Evolutionary conservation across 345 rosid species (phyloP).

Genomic region (Gossypium longicalyx): DNA sequence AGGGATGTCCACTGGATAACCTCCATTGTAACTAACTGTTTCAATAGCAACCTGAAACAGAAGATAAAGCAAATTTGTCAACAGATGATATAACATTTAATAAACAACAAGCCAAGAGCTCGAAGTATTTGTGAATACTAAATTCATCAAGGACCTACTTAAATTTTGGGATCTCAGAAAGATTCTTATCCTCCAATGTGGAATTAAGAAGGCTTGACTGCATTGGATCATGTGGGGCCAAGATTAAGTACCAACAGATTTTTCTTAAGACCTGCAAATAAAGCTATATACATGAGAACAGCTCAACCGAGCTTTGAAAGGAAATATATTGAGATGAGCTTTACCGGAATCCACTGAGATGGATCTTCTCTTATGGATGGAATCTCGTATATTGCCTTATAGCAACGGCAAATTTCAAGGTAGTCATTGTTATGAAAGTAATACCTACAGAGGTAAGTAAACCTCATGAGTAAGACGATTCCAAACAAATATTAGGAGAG

Average conservation of each 20-base stretch:
- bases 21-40: slow-evolving; percentile 82
- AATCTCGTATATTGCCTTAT: slow-evolving; percentile 91
- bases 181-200: slow-evolving; percentile 80
- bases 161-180: slow-evolving; percentile 75
- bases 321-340: slow-evolving; percentile 8
- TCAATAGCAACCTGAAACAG: slow-evolving; percentile 10
- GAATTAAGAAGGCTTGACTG: slow-evolving; percentile 80
- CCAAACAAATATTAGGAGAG: not conserved
- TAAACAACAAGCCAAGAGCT: not conserved
- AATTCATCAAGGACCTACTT: slow-evolving; percentile 34
- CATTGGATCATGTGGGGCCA: slow-evolving; percentile 81
- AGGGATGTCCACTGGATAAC: slow-evolving; percentile 95
- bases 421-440: slow-evolving; percentile 78
- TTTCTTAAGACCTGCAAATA: slow-evolving; percentile 57
- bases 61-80: slow-evolving; percentile 7
- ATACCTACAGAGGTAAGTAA: slow-evolving; percentile 44
- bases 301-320: not conserved
- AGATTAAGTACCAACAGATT: slow-evolving; percentile 77
- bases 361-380: slow-evolving; percentile 76
- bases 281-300: slow-evolving; percentile 27
- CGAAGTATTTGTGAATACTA: not conserved
- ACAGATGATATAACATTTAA: not conserved
- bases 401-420: slow-evolving; percentile 89
- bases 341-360: slow-evolving; percentile 78
- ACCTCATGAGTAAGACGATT: not conserved